These are phyloP conservation scores for Apiospora saccharicola DNA, from an alignment of 2,329 filamentous ascomycete genomes.

Conservation along the genomic window DNA sequence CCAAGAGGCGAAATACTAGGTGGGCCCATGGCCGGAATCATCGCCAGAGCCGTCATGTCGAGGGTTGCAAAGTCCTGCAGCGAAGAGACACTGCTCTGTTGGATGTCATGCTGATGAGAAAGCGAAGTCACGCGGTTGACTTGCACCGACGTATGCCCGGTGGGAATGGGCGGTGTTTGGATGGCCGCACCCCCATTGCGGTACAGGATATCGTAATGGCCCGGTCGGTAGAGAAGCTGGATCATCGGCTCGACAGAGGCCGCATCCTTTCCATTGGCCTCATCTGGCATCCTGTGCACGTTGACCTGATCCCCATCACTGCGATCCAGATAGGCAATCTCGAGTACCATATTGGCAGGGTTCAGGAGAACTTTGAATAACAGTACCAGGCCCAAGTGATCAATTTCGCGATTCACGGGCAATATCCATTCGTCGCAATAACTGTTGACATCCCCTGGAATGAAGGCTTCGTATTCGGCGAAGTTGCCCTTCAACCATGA, in stretches of 20 bases:
- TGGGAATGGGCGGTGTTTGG: constrained; percentile 38
- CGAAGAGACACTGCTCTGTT: not conserved
- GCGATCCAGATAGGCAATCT: constrained; percentile 91
- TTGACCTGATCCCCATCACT: constrained; percentile 81
- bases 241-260: constrained; percentile 59
- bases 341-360: constrained; percentile 78
- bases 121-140: constrained; percentile 61
- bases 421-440: constrained; percentile 79
- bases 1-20: constrained; percentile 43
- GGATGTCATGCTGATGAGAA: constrained; percentile 49
- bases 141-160: constrained; percentile 51
- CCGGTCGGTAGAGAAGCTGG: constrained; percentile 71
- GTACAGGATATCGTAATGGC: constrained; percentile 96
- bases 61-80: constrained; percentile 51
- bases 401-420: constrained; percentile 82
- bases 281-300: constrained; percentile 69
- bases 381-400: constrained; percentile 83
- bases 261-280: constrained; percentile 54
- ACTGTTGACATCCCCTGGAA: constrained; percentile 72
- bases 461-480: constrained; percentile 72
- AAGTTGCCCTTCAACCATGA: constrained; percentile 83
- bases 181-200: constrained; percentile 42
- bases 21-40: constrained; percentile 50
- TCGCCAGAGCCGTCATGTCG: constrained; percentile 52
- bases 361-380: constrained; percentile 82